A percentile compares a stretch with the other conserved stretches of the same genome.
phyloP scores from a whole-genome alignment of 2,329 filamentous ascomycete genomes.

The Dactylella cylindrospora region DNA sequence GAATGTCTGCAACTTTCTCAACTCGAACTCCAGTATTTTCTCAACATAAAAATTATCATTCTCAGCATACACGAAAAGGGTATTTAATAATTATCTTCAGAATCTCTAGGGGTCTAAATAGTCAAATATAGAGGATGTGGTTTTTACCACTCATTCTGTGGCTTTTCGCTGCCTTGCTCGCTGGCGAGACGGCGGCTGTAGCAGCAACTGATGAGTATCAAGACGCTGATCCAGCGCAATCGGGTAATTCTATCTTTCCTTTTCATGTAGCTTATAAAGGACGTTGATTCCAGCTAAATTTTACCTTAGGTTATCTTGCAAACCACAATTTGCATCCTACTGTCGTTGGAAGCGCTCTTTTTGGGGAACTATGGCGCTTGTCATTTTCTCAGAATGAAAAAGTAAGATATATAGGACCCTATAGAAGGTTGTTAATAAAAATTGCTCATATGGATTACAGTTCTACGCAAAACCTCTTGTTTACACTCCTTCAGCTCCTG shows the following conservation, averaged over 20 bases:
- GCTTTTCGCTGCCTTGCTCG: background rate
- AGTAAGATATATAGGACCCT: background rate
- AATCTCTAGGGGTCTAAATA: no score
- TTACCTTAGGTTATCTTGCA: conserved; percentile 30
- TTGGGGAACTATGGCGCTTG: conserved; percentile 30
- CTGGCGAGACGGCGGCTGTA: background rate
- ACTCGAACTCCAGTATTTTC: no score
- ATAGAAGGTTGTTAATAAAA: background rate
- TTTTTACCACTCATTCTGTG: background rate
- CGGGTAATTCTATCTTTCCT: conserved; percentile 13
- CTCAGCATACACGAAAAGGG: no score
- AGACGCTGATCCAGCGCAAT: conserved; percentile 31
- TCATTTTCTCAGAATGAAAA: conserved; percentile 21
- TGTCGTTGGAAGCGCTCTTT: conserved; percentile 15
- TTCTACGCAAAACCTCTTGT: conserved; percentile 58
- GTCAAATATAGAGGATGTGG: conserved; percentile 8
- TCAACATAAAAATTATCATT: no score
- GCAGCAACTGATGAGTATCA: conserved; percentile 29
- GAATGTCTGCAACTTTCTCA: no score
- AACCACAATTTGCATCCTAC: conserved; percentile 39
- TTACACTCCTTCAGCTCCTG: conserved; percentile 53
- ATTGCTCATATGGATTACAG: conserved; percentile 47
- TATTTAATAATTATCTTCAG: no score
- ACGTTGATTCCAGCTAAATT: background rate
- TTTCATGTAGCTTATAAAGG: background rate